phyloP scores from a whole-genome alignment of 805 yeast species.

The Kodamaea restingae region DNA sequence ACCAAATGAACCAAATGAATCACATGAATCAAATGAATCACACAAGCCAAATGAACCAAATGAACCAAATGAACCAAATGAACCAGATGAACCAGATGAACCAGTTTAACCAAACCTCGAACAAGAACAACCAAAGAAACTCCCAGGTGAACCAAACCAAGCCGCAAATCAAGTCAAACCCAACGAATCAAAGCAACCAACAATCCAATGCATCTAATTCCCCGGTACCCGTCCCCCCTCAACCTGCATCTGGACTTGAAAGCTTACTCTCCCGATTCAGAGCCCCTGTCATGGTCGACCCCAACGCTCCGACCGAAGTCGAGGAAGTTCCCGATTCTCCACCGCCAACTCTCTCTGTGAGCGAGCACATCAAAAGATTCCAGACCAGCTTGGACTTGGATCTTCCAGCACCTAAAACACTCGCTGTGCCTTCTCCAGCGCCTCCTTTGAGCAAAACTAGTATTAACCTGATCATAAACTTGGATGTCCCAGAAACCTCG shows the following conservation, averaged over 20 bases:
- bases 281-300: slow-evolving; percentile 22
- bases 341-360: slow-evolving; percentile 10
- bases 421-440: slow-evolving; percentile 8
- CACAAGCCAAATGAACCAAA: no score
- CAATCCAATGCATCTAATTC: no score
- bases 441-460: slow-evolving; percentile 28
- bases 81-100: no score
- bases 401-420: slow-evolving; percentile 2
- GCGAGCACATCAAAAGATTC: slow-evolving; percentile 29
- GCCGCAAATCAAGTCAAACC: slow-evolving; percentile 2
- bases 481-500: slow-evolving; percentile 24
- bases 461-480: slow-evolving; percentile 38
- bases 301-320: slow-evolving; percentile 1
- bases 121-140: no score
- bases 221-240: no score
- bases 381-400: slow-evolving; percentile 25
- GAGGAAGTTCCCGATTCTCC: neutral
- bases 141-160: neutral
- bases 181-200: no score
- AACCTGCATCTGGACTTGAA: neutral
- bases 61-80: no score
- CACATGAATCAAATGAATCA: no score
- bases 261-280: slow-evolving; percentile 26
- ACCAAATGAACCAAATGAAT: no score
- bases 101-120: no score